Evolutionary conservation across 148 eudicot species (phyloP).

Genomic region (Cornus suecica): DNA sequence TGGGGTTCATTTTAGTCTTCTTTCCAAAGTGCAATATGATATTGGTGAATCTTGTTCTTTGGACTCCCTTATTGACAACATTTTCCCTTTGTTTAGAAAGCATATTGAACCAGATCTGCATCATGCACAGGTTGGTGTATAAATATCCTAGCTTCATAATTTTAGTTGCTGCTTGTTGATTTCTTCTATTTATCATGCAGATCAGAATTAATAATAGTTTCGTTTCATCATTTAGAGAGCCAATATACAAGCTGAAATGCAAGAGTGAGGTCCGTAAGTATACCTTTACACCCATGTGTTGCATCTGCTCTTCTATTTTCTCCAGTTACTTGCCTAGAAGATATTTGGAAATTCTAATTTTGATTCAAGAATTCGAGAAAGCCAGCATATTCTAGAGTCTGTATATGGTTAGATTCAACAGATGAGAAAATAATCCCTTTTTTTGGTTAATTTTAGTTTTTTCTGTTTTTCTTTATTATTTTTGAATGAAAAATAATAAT

Average conservation of each 20-base stretch:
- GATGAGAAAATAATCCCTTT: too few relatives aligned
- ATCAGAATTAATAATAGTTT: conserved; percentile 98
- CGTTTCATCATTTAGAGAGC: conserved; percentile 95
- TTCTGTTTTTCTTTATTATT: background rate
- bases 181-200: conserved; percentile 50
- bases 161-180: conserved; percentile 15
- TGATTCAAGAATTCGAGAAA: background rate
- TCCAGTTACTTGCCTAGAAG: background rate
- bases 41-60: conserved; percentile 94
- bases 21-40: conserved; percentile 95
- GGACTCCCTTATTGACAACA: conserved; percentile 95
- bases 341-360: background rate
- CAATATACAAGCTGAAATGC: conserved; percentile 97
- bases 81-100: conserved; percentile 92
- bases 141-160: conserved; percentile 4
- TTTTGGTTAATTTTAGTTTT: too few relatives aligned
- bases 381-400: background rate
- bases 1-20: conserved; percentile 99
- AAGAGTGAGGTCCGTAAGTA: conserved; percentile 76
- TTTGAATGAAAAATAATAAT: background rate
- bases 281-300: background rate
- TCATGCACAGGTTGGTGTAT: conserved; percentile 84
- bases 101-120: conserved; percentile 99
- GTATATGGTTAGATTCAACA: too few relatives aligned
- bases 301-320: background rate